Evolutionary conservation across 305 asterid species (phyloP).

Genomic region (Fraxinus greggii): DNA sequence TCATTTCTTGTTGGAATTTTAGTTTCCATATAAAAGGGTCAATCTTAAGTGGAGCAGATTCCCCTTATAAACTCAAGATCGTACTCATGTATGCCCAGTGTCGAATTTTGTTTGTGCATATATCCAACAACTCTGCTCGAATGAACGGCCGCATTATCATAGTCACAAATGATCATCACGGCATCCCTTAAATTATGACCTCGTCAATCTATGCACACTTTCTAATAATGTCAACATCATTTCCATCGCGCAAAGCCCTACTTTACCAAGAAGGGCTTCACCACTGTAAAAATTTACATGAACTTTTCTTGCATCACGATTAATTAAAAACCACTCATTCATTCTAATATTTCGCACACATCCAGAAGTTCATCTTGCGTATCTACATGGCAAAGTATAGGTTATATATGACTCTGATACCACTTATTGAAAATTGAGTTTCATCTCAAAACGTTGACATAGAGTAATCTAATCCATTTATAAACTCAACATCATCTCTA

Average conservation of each 20-base stretch:
- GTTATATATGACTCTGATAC: background rate
- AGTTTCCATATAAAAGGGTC: background rate
- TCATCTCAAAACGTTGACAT: background rate
- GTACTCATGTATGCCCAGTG: background rate
- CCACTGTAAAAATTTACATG: background rate
- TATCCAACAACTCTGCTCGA: background rate
- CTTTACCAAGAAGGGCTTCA: background rate
- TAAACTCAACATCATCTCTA: background rate
- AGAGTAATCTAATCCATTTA: no score
- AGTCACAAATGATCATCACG: background rate
- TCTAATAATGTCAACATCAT: background rate
- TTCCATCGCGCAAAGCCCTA: no score
- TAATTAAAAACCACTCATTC: background rate
- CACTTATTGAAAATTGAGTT: background rate
- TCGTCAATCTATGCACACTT: no score
- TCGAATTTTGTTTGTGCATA: no score
- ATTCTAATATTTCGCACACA: background rate
- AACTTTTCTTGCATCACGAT: background rate
- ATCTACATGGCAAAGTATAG: background rate
- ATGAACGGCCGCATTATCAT: background rate
- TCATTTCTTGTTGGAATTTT: background rate
- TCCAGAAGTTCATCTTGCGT: no score
- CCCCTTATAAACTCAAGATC: background rate
- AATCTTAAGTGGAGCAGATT: background rate
- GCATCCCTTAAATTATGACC: background rate